Conservation (phyloP, 257 asterid genomes). For the Penstemon barbatus region DNA sequence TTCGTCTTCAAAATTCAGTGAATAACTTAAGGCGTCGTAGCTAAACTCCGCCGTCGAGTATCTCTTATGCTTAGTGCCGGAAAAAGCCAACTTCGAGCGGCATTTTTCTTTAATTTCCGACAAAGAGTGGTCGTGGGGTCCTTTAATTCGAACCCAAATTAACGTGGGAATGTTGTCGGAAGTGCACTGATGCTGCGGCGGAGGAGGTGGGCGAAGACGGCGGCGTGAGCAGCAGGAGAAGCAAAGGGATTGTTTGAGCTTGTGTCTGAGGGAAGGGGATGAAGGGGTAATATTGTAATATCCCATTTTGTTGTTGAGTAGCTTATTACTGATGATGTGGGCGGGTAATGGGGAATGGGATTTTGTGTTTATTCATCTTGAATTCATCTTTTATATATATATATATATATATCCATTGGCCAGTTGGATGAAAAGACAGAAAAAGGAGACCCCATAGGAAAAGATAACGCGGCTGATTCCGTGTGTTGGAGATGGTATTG, state of each 20-base stretch:
- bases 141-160: conserved; percentile 41
- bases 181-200: conserved; percentile 24
- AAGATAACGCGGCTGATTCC: too few species aligned
- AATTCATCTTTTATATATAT: too few species aligned
- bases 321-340: too few species aligned
- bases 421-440: too few species aligned
- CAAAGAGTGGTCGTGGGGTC: conserved; percentile 31
- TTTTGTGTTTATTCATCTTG: too few species aligned
- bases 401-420: too few species aligned
- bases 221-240: conserved; percentile 63
- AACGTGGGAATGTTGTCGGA: conserved; percentile 53
- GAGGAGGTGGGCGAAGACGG: conserved; percentile 34
- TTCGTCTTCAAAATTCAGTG: conserved; percentile 73
- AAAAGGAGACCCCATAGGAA: too few species aligned
- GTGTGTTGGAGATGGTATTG: too few species aligned
- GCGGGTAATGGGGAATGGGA: too few species aligned
- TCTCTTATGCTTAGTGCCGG: conserved; percentile 39
- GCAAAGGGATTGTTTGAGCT: conserved; percentile 45
- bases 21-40: conserved; percentile 75
- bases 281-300: too few species aligned
- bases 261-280: conserved; percentile 43
- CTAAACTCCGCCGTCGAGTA: conserved; percentile 56
- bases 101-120: conserved; percentile 55
- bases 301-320: too few species aligned
- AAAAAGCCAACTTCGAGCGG: conserved; percentile 40